Base-by-base conservation (phyloP, 768 basidiomycete genomes). In the Asterophora lycoperdoides region DNA sequence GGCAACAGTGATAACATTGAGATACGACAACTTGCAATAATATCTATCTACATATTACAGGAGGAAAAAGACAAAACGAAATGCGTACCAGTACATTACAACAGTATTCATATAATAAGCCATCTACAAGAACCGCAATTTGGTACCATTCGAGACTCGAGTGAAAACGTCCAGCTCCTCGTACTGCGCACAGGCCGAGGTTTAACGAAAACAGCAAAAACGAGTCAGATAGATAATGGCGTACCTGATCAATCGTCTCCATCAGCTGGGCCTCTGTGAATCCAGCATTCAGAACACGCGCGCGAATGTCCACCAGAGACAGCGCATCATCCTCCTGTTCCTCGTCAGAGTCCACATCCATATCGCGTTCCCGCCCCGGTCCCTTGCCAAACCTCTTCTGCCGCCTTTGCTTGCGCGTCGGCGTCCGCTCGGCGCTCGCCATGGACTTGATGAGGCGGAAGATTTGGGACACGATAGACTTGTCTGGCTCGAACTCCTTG, bases 211-310 rank as follows among this genome's bases (percentile, higher is more conserved):
- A 8, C 19, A 38, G 6, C 5, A 43, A 40, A 43, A 35, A 19
- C 46, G 45, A 52, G 17, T 18, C 11, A 51, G 20, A 62, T 23
- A 23, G 6, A 23, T 3, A 23, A 23, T 3, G 6, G 23, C 83
- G 64, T 60, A 93, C 93, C 74, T 87, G 76, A 14, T 74, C 59
- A 43, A 97, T 86, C 1, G 91, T 89, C 53, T 90, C 84, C 74
- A 86, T 89, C 11, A 99, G 76, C 66, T 93, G 88, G 1, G 78
- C 82, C 64, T 99, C 95, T 11, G 92, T 97, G 68, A 86, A 96
- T 14, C 94, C 94, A 56, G 82, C 83, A 39, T 82, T 84, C 48
- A 94, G 68, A 9, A 97, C 86, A 33, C 93, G 81, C 40, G 86
- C 83, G 28, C 94, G 81, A 48, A 98, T 81, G 55, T 98, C 93